Percentiles rank a stretch among this genome's conserved stretches.
phyloP scores from a whole-genome alignment of 129 eudicot genomes.

The Helichrysum umbraculigerum region DNA sequence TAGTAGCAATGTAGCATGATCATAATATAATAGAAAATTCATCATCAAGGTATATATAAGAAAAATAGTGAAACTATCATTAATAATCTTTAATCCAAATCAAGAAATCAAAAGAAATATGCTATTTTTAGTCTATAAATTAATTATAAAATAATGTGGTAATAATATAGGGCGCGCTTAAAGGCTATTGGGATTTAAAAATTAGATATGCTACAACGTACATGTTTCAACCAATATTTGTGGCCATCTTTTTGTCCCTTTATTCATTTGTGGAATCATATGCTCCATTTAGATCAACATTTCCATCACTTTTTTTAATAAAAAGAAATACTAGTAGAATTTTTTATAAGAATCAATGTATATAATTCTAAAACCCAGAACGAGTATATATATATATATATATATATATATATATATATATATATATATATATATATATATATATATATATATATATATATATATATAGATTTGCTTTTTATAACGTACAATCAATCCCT shows the following conservation, averaged over 20 bases:
- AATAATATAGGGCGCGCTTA: not conserved
- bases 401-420: too few relatives aligned
- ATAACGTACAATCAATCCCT: not conserved
- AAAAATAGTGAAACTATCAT: too few relatives aligned
- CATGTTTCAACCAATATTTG: slow-evolving; percentile 28
- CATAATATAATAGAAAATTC: too few relatives aligned
- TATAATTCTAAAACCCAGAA: not conserved
- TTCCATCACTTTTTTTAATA: not conserved
- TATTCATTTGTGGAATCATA: slow-evolving; percentile 33
- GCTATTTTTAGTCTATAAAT: slow-evolving; percentile 13
- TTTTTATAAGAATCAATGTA: not conserved
- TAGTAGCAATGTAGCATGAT: too few relatives aligned
- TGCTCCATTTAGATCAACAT: slow-evolving; percentile 31
- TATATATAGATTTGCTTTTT: not conserved
- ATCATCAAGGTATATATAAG: too few relatives aligned
- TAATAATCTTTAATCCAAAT: not conserved
- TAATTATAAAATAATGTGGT: too few relatives aligned
- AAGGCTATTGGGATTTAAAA: slow-evolving; percentile 22
- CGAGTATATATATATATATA: slow-evolving; percentile 2
- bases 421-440: too few relatives aligned
- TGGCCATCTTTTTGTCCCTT: slow-evolving; percentile 21
- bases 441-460: too few relatives aligned
- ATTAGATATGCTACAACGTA: not conserved
- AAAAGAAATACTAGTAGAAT: not conserved
- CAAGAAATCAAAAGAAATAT: slow-evolving; percentile 1